phyloP scores from a whole-genome alignment of 2,329 filamentous ascomycete genomes.

The Fusarium subtropicale region DNA sequence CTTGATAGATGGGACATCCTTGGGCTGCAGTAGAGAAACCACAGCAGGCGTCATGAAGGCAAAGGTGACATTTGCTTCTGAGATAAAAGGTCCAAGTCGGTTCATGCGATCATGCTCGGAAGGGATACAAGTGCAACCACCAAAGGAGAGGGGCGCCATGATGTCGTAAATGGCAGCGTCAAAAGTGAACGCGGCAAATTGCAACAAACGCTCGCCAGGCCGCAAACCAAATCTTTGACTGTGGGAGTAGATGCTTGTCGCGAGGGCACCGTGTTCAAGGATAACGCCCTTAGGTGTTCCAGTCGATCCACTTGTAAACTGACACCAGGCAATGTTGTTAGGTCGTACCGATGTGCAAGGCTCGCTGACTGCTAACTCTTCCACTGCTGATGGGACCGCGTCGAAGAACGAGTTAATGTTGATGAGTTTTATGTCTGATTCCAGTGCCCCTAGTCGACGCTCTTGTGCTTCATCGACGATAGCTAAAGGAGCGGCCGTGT shows the following conservation, averaged over 20 bases:
- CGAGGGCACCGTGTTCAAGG: constrained; percentile 1
- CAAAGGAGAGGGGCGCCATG: background rate
- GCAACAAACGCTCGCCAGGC: background rate
- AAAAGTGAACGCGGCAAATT: constrained; percentile 1
- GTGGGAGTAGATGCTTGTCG: background rate
- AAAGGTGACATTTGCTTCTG: background rate
- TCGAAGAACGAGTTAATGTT: background rate
- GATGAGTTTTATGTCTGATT: background rate
- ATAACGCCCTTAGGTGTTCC: constrained; percentile 4
- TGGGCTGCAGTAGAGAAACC: background rate
- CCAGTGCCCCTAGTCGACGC: background rate
- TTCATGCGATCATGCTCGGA: constrained; percentile 3
- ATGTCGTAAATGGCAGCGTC: constrained; percentile 2
- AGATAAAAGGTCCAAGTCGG: background rate
- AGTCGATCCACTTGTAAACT: background rate
- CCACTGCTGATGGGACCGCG: background rate
- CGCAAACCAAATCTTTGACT: background rate
- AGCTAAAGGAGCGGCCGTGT: background rate
- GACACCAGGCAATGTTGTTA: background rate
- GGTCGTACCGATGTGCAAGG: background rate
- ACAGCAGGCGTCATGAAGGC: background rate
- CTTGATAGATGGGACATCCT: background rate
- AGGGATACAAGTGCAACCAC: background rate
- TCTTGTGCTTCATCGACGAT: constrained; percentile 6
- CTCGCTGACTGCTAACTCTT: background rate